Evolutionary conservation across 2,329 filamentous ascomycete species (phyloP), one percentile per base, ranked within the genome.

Genomic region (Monilinia fructicola): DNA sequence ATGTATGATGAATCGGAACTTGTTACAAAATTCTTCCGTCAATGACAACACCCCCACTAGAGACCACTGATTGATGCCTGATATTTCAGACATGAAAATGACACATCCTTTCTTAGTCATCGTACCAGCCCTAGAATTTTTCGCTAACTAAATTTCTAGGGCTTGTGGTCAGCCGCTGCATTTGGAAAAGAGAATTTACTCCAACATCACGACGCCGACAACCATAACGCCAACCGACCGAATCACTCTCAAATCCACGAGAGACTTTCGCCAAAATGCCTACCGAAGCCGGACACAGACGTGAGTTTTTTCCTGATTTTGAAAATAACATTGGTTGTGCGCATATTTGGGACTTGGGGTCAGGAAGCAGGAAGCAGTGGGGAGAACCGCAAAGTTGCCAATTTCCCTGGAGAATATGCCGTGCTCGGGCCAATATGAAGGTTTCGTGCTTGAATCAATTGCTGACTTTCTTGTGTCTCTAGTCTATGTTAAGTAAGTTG

Each of bases 401-500:
- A 58, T 21, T 38, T 54, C 28, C 28, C 54, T 54, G 9, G 56
- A 48, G n/a, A 48, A 63, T 26, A 16, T 61, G 46, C 21, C 11
- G 11, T 38, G 38, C 53, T 46, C 4, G 21, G 21, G 53, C 50
- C 31, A 28, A 42, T 46, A 35, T 26, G 28, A 18, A 2, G 21
- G 11, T 38, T 28, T 65, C 53, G 28, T 53, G 46, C 26, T 28
- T 40, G 54, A 68, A 66, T 69, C 56, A 65, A 71, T 65, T 71
- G 72, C 75, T 77, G 68, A 76, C 72, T 68, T 72, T 69, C 65
- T 70, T 69, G 54, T 55, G 26, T 26, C 69, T 78, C 53, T 78
- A 93, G 90, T 93, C 86, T 94, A 93, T 81, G 91, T 93, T 81
- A 93, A 93, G 90, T 93, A 84, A 92, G 90, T 90, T 42, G 76